Conservation (phyloP, 108 stramenopile genomes). For the Mediolabrus comicus region DNA sequence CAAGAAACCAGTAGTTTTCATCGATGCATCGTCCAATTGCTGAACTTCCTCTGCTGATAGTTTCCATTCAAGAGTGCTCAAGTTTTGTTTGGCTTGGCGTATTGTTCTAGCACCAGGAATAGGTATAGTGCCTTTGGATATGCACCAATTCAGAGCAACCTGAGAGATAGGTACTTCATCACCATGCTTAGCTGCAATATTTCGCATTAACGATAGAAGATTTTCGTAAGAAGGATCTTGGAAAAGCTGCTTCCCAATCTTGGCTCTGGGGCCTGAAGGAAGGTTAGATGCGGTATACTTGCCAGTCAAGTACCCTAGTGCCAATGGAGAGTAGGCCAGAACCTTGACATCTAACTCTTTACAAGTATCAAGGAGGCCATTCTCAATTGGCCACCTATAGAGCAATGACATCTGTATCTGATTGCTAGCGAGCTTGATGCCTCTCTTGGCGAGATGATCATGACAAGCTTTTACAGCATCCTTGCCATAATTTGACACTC, state of each 20-base stretch:
- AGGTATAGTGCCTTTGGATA: slow-evolving; percentile 66
- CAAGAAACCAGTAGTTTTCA: slow-evolving; percentile 46
- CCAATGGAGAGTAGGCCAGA: slow-evolving; percentile 66
- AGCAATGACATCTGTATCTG: slow-evolving; percentile 70
- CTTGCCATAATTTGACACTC: slow-evolving; percentile 73
- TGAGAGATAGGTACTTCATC: too few relatives aligned
- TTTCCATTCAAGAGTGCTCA: slow-evolving; percentile 57
- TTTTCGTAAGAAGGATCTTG: too few relatives aligned
- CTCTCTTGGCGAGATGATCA: slow-evolving; percentile 53
- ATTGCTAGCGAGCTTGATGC: slow-evolving; percentile 62
- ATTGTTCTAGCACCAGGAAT: slow-evolving; percentile 71
- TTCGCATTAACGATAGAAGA: too few relatives aligned
- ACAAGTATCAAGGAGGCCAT: slow-evolving; percentile 69
- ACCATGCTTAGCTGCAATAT: too few relatives aligned
- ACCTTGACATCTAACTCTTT: slow-evolving; percentile 66
- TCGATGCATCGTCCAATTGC: slow-evolving; percentile 49
- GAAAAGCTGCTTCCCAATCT: too few relatives aligned
- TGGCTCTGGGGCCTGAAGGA: too few relatives aligned
- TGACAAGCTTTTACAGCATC: slow-evolving; percentile 69
- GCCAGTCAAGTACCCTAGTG: slow-evolving; percentile 68
- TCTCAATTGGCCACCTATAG: slow-evolving; percentile 61
- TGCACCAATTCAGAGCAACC: slow-evolving; percentile 72
- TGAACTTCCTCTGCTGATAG: slow-evolving; percentile 48
- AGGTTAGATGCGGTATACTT: slow-evolving; percentile 63
- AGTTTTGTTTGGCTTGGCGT: slow-evolving; percentile 57